Evolutionary conservation across 352 stramenopile species (phyloP).

Genomic region (Globisporangium spinosum): DNA sequence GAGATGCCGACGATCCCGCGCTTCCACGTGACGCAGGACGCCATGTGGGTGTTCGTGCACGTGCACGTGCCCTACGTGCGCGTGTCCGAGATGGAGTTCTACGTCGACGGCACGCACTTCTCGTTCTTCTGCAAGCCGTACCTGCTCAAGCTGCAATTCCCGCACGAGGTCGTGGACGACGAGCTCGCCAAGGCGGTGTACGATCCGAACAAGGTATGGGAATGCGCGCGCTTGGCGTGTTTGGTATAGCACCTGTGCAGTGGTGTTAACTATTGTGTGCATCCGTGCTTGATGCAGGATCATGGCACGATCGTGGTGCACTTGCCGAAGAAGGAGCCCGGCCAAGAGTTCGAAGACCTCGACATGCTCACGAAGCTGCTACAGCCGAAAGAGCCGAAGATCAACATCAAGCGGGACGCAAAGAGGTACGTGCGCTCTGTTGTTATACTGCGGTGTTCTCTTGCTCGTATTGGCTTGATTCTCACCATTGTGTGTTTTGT

Average conservation of each 20-base stretch:
- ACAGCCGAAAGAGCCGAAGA: conserved; percentile 49
- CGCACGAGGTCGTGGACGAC: conserved; percentile 85
- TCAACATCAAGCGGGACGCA: conserved; percentile 30
- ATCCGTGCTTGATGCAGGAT: conserved; percentile 42
- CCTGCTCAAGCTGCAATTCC: conserved; percentile 95
- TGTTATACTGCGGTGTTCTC: not conserved
- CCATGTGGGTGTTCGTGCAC: conserved; percentile 80
- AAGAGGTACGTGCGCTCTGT: conserved; percentile 26
- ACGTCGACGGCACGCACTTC: conserved; percentile 89
- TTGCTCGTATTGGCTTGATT: not conserved
- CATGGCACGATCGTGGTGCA: conserved; percentile 92
- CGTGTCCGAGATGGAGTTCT: conserved; percentile 91
- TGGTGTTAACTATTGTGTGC: not conserved
- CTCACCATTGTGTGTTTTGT: conserved; percentile 9
- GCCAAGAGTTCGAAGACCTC: conserved; percentile 88
- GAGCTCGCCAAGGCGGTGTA: conserved; percentile 89
- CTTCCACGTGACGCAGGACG: conserved; percentile 84
- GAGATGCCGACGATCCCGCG: conserved; percentile 74
- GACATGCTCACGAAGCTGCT: conserved; percentile 92
- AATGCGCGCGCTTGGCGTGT: conserved; percentile 23
- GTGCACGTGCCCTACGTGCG: conserved; percentile 89
- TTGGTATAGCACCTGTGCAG: not conserved
- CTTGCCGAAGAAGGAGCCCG: conserved; percentile 85
- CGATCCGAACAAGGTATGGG: conserved; percentile 79
- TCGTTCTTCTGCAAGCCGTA: conserved; percentile 97